Evolutionary conservation across 1,139 yeast species (phyloP).

Genomic region (Pichia sp.): DNA sequence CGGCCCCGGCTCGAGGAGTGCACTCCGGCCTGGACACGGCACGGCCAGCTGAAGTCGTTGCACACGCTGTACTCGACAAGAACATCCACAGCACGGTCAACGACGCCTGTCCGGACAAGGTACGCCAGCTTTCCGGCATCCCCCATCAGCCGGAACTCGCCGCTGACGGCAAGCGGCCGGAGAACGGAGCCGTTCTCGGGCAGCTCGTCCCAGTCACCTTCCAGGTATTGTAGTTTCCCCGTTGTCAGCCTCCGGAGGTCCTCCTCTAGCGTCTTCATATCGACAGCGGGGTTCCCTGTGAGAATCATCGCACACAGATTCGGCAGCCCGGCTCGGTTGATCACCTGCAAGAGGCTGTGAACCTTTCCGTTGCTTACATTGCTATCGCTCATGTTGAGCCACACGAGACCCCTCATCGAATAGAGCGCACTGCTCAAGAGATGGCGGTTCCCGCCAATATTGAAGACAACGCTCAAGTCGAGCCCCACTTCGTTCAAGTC

Average conservation of each 20-base stretch:
- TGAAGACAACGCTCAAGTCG: constrained; percentile 7
- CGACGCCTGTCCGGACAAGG: neutral
- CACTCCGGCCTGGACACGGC: constrained; percentile 12
- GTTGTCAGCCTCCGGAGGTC: constrained; percentile 8
- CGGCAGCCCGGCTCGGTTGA: constrained; percentile 12
- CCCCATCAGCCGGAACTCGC: constrained; percentile 12
- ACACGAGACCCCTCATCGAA: constrained; percentile 9
- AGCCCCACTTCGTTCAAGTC: constrained; percentile 11
- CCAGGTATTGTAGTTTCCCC: constrained; percentile 16
- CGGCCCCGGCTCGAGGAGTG: neutral
- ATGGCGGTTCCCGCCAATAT: constrained; percentile 8
- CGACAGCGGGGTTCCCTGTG: constrained; percentile 10
- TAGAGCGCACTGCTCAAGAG: constrained; percentile 10
- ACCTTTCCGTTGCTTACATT: constrained; percentile 7
- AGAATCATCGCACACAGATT: constrained; percentile 12
- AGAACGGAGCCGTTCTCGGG: neutral
- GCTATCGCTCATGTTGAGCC: constrained; percentile 14
- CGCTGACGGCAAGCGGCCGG: neutral
- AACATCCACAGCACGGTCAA: neutral
- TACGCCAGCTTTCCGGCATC: constrained; percentile 10
- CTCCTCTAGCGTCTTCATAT: constrained; percentile 8
- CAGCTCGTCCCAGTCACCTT: constrained; percentile 9
- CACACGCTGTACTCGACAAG: constrained; percentile 15
- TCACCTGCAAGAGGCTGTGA: constrained; percentile 12
- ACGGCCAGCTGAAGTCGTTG: constrained; percentile 8